Evolutionary conservation across 2,329 filamentous ascomycete genomes (phyloP).

Genomic region (Macrophomina phaseolina): DNA sequence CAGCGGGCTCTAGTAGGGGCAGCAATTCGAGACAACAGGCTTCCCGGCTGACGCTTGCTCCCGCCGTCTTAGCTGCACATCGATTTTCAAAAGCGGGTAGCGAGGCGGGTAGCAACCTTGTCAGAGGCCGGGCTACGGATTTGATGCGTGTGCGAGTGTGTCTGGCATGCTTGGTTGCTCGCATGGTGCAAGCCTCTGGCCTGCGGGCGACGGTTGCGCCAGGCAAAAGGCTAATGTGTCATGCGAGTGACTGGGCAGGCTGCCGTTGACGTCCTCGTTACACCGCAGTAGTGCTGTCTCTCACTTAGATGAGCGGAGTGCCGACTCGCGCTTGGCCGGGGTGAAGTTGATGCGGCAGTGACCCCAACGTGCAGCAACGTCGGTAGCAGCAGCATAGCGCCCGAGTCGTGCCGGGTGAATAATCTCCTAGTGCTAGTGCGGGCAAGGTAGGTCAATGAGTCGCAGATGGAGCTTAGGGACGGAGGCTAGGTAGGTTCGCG

Average conservation of each 20-base stretch:
- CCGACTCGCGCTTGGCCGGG: neutral
- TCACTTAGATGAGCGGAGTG: neutral
- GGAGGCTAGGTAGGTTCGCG: neutral
- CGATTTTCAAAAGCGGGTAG: constrained; percentile 23
- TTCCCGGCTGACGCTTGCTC: constrained; percentile 8
- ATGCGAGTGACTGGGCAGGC: constrained; percentile 17
- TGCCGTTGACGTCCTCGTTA: constrained; percentile 14
- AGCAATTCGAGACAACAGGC: neutral
- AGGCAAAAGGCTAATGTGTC: constrained; percentile 14
- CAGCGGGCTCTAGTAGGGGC: constrained; percentile 10
- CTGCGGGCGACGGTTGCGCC: constrained; percentile 10
- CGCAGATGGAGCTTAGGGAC: neutral
- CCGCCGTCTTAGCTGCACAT: constrained; percentile 17
- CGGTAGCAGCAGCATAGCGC: neutral
- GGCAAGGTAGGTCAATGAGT: constrained; percentile 6
- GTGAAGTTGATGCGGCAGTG: constrained; percentile 11
- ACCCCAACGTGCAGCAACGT: neutral
- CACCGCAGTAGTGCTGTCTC: constrained; percentile 14
- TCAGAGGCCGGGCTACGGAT: neutral
- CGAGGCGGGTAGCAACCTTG: constrained; percentile 25
- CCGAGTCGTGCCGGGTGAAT: neutral
- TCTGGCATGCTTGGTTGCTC: constrained; percentile 14
- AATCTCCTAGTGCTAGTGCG: neutral
- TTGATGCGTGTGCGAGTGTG: constrained; percentile 16
- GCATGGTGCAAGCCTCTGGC: constrained; percentile 6